Conservation (phyloP, 1,284 basidiomycete genomes). For the Heterobasidion occidentale region DNA sequence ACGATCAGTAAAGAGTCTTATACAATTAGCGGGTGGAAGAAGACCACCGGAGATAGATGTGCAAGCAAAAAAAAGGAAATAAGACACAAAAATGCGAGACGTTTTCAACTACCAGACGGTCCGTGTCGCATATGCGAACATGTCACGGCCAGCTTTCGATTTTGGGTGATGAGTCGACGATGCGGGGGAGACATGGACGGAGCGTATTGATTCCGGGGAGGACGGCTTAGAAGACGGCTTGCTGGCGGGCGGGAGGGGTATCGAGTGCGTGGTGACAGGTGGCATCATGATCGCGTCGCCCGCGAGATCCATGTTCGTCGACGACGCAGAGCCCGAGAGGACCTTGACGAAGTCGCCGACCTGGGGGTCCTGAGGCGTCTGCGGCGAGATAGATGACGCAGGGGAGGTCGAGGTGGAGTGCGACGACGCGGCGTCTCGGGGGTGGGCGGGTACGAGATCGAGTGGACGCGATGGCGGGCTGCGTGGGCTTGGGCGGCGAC, state of each 20-base stretch:
- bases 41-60: no score
- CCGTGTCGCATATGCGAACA: slow-evolving; percentile 12
- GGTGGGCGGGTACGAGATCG: slow-evolving; percentile 7
- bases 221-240: not conserved
- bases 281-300: slow-evolving; percentile 1
- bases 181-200: not conserved
- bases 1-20: no score
- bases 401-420: slow-evolving; percentile 44
- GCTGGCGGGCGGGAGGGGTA: not conserved
- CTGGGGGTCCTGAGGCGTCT: slow-evolving; percentile 37
- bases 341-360: slow-evolving; percentile 41
- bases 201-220: not conserved
- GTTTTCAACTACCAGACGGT: slow-evolving; percentile 10
- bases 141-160: slow-evolving; percentile 11
- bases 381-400: slow-evolving; percentile 46
- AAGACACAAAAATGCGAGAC: no score
- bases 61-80: no score
- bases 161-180: slow-evolving; percentile 4
- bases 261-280: slow-evolving; percentile 1
- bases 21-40: no score
- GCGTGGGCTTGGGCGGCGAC: slow-evolving; percentile 27
- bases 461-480: slow-evolving; percentile 7
- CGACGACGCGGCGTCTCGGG: slow-evolving; percentile 40
- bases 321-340: slow-evolving; percentile 30
- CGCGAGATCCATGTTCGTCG: slow-evolving; percentile 11